A percentile compares a stretch with the other conserved stretches of the same genome.
phyloP scores from a whole-genome alignment of 352 stramenopile species.

The Globisporangium recalcitrans region DNA sequence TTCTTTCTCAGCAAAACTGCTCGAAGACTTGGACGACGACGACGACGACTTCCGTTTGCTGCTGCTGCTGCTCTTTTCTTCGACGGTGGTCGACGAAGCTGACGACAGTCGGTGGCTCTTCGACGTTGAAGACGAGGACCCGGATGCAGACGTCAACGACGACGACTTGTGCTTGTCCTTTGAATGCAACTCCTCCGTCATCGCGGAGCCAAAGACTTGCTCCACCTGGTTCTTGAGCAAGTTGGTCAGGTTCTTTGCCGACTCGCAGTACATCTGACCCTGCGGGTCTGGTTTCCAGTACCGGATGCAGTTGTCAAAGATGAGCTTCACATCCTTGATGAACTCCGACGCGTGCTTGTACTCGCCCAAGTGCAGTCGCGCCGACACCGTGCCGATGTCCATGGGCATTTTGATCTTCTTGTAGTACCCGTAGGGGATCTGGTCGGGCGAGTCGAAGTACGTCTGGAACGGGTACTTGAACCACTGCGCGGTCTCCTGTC shows the following conservation, averaged over 20 bases:
- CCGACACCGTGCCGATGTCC: conserved; percentile 78
- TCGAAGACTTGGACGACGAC: conserved; percentile 24
- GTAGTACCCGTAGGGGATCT: conserved; percentile 82
- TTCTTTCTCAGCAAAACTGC: conserved; percentile 55
- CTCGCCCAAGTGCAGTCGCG: conserved; percentile 55
- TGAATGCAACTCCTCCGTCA: conserved; percentile 21
- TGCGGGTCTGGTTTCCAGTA: conserved; percentile 78
- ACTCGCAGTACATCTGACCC: conserved; percentile 77
- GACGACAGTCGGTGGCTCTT: conserved; percentile 19
- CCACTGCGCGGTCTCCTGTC: conserved; percentile 79
- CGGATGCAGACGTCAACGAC: conserved; percentile 14
- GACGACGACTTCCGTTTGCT: conserved; percentile 32
- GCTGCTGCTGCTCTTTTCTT: conserved; percentile 16
- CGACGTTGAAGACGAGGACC: conserved; percentile 20
- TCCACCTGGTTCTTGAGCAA: conserved; percentile 46
- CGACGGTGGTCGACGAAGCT: conserved; percentile 15
- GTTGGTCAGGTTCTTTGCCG: conserved; percentile 49
- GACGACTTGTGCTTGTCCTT: conserved; percentile 43
- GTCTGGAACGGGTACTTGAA: conserved; percentile 86
- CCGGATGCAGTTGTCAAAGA: conserved; percentile 83
- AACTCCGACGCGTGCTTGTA: conserved; percentile 63
- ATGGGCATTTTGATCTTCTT: conserved; percentile 75
- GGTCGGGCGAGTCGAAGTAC: conserved; percentile 79
- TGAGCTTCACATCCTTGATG: conserved; percentile 56
- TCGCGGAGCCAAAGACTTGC: conserved; percentile 27